Percentiles rank a stretch among this genome's conserved stretches.
Evolutionary conservation across 2,329 filamentous ascomycete species (phyloP).

Genomic region (Colletotrichum limetticola): DNA sequence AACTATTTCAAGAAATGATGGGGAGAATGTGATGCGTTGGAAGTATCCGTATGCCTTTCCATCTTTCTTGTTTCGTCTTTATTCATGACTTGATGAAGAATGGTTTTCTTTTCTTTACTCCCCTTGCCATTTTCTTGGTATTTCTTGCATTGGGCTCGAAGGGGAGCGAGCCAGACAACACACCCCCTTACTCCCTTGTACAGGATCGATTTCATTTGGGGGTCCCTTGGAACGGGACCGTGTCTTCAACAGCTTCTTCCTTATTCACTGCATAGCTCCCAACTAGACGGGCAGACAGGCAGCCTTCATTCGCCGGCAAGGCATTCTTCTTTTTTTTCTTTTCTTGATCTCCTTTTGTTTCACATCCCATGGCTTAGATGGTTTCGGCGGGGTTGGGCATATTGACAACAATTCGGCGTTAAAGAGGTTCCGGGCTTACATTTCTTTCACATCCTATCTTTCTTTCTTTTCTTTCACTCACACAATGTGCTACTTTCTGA

Average conservation of each 20-base stretch:
- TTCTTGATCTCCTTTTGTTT: not conserved
- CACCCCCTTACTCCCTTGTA: not conserved
- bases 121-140: not conserved
- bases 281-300: not conserved
- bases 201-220: not conserved
- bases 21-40: not conserved
- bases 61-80: not conserved
- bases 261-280: not conserved
- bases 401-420: not conserved
- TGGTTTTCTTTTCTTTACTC: not conserved
- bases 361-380: not conserved
- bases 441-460: not conserved
- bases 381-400: not conserved
- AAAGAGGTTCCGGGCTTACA: not conserved
- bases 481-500: not conserved
- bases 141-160: not conserved
- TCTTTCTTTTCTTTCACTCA: not conserved
- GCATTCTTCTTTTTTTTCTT: not conserved
- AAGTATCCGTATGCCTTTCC: not conserved
- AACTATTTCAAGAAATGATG: slow-evolving; percentile 6
- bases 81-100: not conserved
- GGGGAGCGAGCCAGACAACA: not conserved
- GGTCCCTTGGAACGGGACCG: not conserved
- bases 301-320: not conserved
- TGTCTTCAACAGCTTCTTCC: not conserved